Evolutionary conservation across 768 basidiomycete species (phyloP).

Genomic region (Xerocomellus chrysenteron): DNA sequence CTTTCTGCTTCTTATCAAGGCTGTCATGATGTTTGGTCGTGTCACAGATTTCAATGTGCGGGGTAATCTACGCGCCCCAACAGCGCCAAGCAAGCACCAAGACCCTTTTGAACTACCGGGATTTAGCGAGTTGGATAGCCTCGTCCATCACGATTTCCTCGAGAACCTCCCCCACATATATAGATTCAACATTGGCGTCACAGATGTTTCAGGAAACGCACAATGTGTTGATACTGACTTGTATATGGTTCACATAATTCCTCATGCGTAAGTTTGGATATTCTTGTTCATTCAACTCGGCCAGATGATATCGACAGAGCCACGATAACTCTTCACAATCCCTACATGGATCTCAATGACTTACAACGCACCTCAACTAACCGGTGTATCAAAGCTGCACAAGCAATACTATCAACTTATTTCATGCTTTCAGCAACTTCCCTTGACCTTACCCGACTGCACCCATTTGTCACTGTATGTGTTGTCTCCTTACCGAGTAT

Average conservation of each 20-base stretch:
- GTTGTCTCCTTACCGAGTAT: slow-evolving; percentile 2
- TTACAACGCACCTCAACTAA: slow-evolving; percentile 60
- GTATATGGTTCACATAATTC: slow-evolving; percentile 84
- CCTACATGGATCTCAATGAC: slow-evolving; percentile 75
- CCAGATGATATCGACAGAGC: slow-evolving; percentile 49
- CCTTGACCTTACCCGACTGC: slow-evolving; percentile 73
- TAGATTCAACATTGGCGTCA: slow-evolving; percentile 62
- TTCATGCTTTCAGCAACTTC: slow-evolving; percentile 81
- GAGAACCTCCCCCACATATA: slow-evolving; percentile 67
- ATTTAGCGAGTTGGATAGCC: slow-evolving; percentile 67
- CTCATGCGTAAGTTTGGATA: slow-evolving; percentile 66
- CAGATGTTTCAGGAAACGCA: slow-evolving; percentile 53
- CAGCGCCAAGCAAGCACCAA: slow-evolving; percentile 66
- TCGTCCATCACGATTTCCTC: slow-evolving; percentile 67
- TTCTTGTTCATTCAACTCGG: slow-evolving; percentile 2
- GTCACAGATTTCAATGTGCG: slow-evolving; percentile 87
- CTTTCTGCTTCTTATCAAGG: slow-evolving; percentile 77
- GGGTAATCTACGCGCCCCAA: slow-evolving; percentile 64
- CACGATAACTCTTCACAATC: slow-evolving; percentile 82
- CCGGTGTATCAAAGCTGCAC: slow-evolving; percentile 74
- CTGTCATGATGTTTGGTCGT: slow-evolving; percentile 79
- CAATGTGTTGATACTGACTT: slow-evolving; percentile 75
- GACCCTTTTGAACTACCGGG: slow-evolving; percentile 68
- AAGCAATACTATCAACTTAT: slow-evolving; percentile 70
- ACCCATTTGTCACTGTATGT: slow-evolving; percentile 79